These are phyloP conservation scores for Mentha longifolia DNA, from an alignment of 257 asterid genomes.

Conservation along the genomic window DNA sequence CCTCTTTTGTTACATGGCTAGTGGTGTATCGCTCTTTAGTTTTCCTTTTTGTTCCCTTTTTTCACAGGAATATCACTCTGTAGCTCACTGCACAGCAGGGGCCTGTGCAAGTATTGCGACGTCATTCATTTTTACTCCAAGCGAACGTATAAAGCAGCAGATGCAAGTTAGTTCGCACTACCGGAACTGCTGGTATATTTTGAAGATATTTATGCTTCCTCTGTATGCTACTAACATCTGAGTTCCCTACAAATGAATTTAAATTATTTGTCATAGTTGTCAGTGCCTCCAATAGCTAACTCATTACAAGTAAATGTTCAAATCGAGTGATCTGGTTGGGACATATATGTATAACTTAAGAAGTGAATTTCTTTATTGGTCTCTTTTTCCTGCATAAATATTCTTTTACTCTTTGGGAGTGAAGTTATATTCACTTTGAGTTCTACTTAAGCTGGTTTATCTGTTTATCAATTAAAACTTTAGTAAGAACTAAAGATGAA, in stretches of 20 bases:
- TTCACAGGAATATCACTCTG: slow-evolving; percentile 73
- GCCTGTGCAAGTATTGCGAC: slow-evolving; percentile 96
- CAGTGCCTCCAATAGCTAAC: background rate
- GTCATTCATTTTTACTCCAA: slow-evolving; percentile 92
- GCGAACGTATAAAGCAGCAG: slow-evolving; percentile 95
- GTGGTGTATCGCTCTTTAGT: background rate
- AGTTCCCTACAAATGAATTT: background rate
- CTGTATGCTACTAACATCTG: background rate
- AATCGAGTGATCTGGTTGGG: slow-evolving; percentile 8
- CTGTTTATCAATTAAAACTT: slow-evolving; percentile 10
- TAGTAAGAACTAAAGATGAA: background rate
- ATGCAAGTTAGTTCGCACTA: slow-evolving; percentile 93
- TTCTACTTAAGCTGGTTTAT: slow-evolving; percentile 2
- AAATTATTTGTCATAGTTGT: slow-evolving; percentile 6
- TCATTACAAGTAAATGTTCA: background rate
- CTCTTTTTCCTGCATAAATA: background rate
- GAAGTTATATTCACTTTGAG: background rate
- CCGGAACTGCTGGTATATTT: slow-evolving; percentile 75
- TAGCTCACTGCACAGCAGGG: slow-evolving; percentile 91
- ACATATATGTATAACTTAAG: background rate
- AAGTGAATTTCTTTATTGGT: background rate
- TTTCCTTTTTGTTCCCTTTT: slow-evolving; percentile 19
- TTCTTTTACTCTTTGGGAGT: background rate
- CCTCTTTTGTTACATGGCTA: background rate
- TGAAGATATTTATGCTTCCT: slow-evolving; percentile 25